Percentiles rank a stretch among this genome's conserved stretches.
Conservation (phyloP, 208 protist species). For the Chromosphaera perkinsii region DNA sequence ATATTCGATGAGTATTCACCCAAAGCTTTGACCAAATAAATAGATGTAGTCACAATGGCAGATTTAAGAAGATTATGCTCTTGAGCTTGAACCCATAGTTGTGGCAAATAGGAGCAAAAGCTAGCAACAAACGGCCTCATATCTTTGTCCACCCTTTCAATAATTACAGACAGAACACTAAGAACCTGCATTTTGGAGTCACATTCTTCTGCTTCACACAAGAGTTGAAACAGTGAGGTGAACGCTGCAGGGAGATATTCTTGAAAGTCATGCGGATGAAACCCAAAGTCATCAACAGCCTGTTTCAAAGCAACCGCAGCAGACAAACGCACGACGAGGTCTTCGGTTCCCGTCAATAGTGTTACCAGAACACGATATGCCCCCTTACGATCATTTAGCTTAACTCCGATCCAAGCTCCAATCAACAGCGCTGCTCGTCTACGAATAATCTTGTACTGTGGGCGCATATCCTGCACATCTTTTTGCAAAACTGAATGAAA, state of each 20-base stretch:
- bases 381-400: neutral
- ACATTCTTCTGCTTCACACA: neutral
- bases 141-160: neutral
- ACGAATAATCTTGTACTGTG: no score
- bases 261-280: neutral
- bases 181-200: neutral
- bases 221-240: neutral
- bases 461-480: no score
- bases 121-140: no score
- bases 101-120: no score
- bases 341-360: neutral
- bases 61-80: neutral
- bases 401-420: neutral
- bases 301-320: neutral
- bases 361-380: neutral
- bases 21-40: neutral
- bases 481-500: neutral
- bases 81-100: neutral
- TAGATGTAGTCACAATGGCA: neutral
- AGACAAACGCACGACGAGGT: neutral
- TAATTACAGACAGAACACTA: neutral
- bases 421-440: neutral
- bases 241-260: neutral
- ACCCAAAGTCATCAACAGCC: neutral
- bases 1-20: neutral